Evolutionary conservation across 2,329 filamentous ascomycete species (phyloP), one percentile per base, ranked within the genome.

Genomic region (Knoxdaviesia capensis): DNA sequence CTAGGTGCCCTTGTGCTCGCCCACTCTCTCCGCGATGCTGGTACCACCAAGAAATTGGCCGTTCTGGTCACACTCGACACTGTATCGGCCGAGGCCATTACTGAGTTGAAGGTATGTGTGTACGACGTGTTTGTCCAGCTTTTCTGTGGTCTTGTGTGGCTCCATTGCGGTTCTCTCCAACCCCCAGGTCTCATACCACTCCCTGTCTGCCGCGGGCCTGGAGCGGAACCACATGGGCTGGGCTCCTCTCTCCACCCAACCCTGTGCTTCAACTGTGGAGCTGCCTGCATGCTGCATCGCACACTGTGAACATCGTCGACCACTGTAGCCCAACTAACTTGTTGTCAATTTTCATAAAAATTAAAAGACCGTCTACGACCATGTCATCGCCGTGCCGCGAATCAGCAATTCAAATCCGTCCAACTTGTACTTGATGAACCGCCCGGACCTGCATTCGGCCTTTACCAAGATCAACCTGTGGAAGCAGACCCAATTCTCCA

Each of bases 381-480:
- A 88, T 56, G 67, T 96, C 46, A 80, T 96, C 48, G 79, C 87
- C 32, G 84, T 96, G 43, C 71, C 79, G 43, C 76, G 78, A 48
- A 77, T 94, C 54, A 72, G 71, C 48, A 96, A 87, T 57, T 68
- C 72, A 45, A 74, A 71, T 37, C 80, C 83, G 3, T 76, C 75
- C 44, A 96, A 96, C 54, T 73, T 98, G 44, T 77, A 80, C 58
- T 71, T 96, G 43, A 94, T 98, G 87, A 77, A 86, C 56, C 82
- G 90, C 42, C 72, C 77, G 48, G 90, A 98, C 54, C 69, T 98
- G 41, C 77, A 88, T 54, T 88, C 86, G 31, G 82, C 87, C 48
- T 96, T 96, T 55, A 96, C 90, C 50, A 98, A 98, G 65, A 87
- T 98, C 60, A 77, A 84, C 49, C 68, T 98, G 11, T 98, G 90